Base-by-base conservation (phyloP, 78 protist species). In the Dictyostelium firmibasis region DNA sequence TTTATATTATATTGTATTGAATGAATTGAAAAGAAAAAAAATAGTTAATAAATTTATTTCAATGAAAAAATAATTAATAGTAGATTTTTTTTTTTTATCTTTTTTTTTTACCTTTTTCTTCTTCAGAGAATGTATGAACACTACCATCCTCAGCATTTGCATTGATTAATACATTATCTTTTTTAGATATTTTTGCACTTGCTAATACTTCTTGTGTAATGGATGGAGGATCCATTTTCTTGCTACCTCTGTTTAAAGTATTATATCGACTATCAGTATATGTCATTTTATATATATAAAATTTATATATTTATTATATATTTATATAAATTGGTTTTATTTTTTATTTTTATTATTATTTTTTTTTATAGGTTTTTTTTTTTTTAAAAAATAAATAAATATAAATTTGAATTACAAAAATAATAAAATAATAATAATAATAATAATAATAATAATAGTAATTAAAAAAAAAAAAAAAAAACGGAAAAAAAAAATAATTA, bases 111-210 rank as follows among this genome's bases (percentile, higher is more conserved):
- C 85, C 92, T 70, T 89, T 89, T 69, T 89, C 94, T 43, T 89
- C 94, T 69, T 89, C 87, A 11, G 94, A 89, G 33, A 81, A 89
- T 38, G 86, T 81, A 50, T 89, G 87, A 41, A 89, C 86, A 89
- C 87, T 81, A 69, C 94, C 94, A 23, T 89, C 94, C 69, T 78
- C 86, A 27, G 93, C 84, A 31, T 76, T 47, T 13, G 92, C 84
- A 86, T 86, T 86, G 60, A 76, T 72, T 47, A 86, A 76, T 16
- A 81, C 33, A 50, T 72, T 81, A 47, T 86, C 92, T 57, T 86
- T 86, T 35, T 86, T 72, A 16, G 76, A 31, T 35, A 86, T 35
- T 36, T 86, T 86, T 25, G 92, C 75, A 20, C 57, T 20, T 47
- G 47, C 69, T 13, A 86, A 50, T 38, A 70, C 92, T 29, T 76